Evolutionary conservation across 352 stramenopile genomes (phyloP).

Genomic region (Pythium phragmitis): DNA sequence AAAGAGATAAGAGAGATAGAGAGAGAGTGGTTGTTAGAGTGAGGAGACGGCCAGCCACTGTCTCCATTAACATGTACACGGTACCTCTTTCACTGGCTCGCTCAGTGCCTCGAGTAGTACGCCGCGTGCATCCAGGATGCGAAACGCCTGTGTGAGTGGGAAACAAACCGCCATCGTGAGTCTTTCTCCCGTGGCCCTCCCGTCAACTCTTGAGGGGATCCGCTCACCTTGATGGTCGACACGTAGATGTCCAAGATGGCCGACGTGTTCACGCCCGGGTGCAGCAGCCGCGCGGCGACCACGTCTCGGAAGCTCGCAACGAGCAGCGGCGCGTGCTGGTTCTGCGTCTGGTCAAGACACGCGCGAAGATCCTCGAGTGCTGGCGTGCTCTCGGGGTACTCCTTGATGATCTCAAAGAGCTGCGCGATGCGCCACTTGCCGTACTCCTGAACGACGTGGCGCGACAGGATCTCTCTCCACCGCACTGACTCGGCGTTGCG

Average conservation of each 20-base stretch:
- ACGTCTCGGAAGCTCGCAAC: conserved; percentile 72
- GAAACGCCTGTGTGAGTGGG: conserved; percentile 59
- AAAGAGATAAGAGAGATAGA: no score
- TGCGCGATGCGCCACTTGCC: conserved; percentile 84
- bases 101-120: conserved; percentile 88
- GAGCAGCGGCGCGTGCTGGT: conserved; percentile 77
- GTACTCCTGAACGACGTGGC: conserved; percentile 61
- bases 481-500: conserved; percentile 16
- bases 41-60: no score
- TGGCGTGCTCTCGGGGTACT: conserved; percentile 93
- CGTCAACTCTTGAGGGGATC: background rate
- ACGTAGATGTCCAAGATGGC: conserved; percentile 99
- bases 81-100: conserved; percentile 64
- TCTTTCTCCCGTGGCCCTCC: no score
- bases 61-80: no score
- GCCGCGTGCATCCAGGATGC: conserved; percentile 92
- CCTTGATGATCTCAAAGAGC: conserved; percentile 97
- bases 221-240: conserved; percentile 90
- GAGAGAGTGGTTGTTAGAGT: no score
- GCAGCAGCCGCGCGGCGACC: conserved; percentile 88
- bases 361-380: conserved; percentile 66
- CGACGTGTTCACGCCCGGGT: conserved; percentile 94
- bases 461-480: conserved; percentile 50
- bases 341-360: conserved; percentile 75
- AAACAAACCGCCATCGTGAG: no score